Percentiles rank a stretch among this genome's conserved stretches.
These are phyloP conservation scores for Thelephora aurantiotincta DNA, from an alignment of 768 basidiomycete genomes.

Conservation along the genomic window DNA sequence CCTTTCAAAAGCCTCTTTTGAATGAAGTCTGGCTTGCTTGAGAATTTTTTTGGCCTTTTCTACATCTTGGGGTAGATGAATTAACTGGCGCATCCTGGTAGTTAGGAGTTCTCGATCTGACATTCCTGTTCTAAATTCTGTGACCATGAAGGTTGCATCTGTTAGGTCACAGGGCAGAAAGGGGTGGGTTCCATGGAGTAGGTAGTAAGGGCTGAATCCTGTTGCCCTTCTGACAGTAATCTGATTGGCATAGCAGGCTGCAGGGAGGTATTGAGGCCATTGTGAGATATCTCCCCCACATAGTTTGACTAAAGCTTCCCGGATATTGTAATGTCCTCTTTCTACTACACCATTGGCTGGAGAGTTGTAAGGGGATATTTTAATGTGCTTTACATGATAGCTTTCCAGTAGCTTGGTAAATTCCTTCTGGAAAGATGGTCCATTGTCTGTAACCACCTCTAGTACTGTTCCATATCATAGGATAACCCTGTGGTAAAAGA, in stretches of 20 bases:
- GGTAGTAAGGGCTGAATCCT: not conserved
- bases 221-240: too few relatives aligned
- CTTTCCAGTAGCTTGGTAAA: constrained; percentile 11
- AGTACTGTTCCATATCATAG: constrained; percentile 23
- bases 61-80: too few relatives aligned
- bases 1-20: too few relatives aligned
- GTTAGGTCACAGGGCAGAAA: not conserved
- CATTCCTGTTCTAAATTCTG: not conserved
- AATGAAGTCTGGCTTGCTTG: too few relatives aligned
- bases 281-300: not conserved
- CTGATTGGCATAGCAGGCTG: too few relatives aligned
- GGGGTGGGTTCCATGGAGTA: not conserved
- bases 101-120: not conserved
- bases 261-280: too few relatives aligned
- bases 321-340: constrained; percentile 15
- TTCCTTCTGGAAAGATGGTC: constrained; percentile 14
- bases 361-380: constrained; percentile 28
- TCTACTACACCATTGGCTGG: constrained; percentile 26
- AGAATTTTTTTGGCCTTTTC: too few relatives aligned
- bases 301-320: constrained; percentile 22
- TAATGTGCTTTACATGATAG: constrained; percentile 22
- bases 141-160: not conserved
- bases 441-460: constrained; percentile 29
- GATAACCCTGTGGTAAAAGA: constrained; percentile 21
- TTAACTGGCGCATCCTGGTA: not conserved